Evolutionary conservation across 805 yeast genomes (phyloP), one percentile per base, ranked within the genome.

Genomic region (Teunomyces tritomae): DNA sequence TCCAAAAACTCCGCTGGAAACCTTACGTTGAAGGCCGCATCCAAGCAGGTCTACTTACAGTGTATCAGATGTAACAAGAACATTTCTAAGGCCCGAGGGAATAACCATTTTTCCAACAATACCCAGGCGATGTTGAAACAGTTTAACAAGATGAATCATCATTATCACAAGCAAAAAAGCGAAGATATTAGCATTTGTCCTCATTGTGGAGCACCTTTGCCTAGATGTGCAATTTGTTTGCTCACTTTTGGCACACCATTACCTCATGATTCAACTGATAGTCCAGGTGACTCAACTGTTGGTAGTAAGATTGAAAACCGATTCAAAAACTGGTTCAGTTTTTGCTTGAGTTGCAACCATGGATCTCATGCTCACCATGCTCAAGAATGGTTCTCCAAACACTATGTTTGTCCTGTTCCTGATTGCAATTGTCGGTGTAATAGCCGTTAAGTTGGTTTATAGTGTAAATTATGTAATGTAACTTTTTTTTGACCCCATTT

Each of bases 331-430:
- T 89, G 96, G 96, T 90, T 92, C 55, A 88, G 94, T 55, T 89
- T 89, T 67, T 92, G 99, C 59, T 68, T 92, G 53, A 80, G 84
- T 29, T 92, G 99, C 62, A 89, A 87, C 61, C 99, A 92, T 58
- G 96, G 97, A 0, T 84, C 84, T 80, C 99, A 92, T 68, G 90
- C 96, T 0, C 90, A 87, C 3, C 99, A 92, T 63, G 97, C 97
- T 0, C 90, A 88, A 53, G 95, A 91, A 58, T 92, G 99, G 99
- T 92, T 92, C 63, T 78, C 85, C 24, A 85, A 84, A 62, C 96
- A 91, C 58, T 80, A 79, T 47, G 80, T 87, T 1, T 92, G 99
- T 59, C 97, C 99, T 0, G 96, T 92, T 2, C 97, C 97, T 0
- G 96, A 90, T 37, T 92, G 99, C 59, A 73, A 76, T 35, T 92